phyloP scores from a whole-genome alignment of 2,329 filamentous ascomycete species.

The Paecilomyces variotii region DNA sequence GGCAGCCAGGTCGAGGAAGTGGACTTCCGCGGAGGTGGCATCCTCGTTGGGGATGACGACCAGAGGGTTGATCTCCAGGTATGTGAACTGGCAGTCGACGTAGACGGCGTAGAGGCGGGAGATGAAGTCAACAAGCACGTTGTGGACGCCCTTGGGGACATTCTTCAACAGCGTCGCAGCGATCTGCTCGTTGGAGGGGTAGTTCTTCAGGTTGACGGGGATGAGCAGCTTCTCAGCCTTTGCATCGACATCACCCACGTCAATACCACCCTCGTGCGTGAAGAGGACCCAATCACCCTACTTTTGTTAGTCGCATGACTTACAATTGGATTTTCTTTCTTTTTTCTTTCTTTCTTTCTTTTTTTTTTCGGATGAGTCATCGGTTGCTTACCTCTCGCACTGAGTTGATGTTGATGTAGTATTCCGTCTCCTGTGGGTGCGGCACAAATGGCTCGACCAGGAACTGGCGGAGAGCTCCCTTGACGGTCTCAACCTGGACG shows the following conservation, averaged over 20 bases:
- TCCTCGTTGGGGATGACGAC: slow-evolving; percentile 94
- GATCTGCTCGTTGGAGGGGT: slow-evolving; percentile 93
- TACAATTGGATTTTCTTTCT: not conserved
- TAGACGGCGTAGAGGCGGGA: slow-evolving; percentile 96
- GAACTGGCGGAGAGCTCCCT: slow-evolving; percentile 86
- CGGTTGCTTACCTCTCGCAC: slow-evolving; percentile 83
- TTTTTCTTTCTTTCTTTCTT: not conserved
- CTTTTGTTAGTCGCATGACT: slow-evolving; percentile 3
- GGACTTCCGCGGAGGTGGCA: slow-evolving; percentile 83
- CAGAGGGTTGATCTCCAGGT: slow-evolving; percentile 99
- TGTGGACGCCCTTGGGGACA: slow-evolving; percentile 91
- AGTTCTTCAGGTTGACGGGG: slow-evolving; percentile 88
- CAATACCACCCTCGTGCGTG: slow-evolving; percentile 98
- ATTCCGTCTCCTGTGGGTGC: slow-evolving; percentile 90
- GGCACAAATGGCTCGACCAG: slow-evolving; percentile 97
- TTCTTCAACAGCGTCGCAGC: slow-evolving; percentile 79
- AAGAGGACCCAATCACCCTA: slow-evolving; percentile 99
- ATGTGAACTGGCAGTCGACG: slow-evolving; percentile 99
- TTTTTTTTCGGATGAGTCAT: not conserved
- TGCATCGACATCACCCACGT: slow-evolving; percentile 96
- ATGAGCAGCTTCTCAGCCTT: slow-evolving; percentile 99
- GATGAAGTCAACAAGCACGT: slow-evolving; percentile 98
- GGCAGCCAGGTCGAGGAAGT: slow-evolving; percentile 97
- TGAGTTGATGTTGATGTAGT: slow-evolving; percentile 99
- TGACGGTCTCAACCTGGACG: slow-evolving; percentile 85